Evolutionary conservation across 2,329 filamentous ascomycete species (phyloP).

Genomic region (Pyrenophora teres): DNA sequence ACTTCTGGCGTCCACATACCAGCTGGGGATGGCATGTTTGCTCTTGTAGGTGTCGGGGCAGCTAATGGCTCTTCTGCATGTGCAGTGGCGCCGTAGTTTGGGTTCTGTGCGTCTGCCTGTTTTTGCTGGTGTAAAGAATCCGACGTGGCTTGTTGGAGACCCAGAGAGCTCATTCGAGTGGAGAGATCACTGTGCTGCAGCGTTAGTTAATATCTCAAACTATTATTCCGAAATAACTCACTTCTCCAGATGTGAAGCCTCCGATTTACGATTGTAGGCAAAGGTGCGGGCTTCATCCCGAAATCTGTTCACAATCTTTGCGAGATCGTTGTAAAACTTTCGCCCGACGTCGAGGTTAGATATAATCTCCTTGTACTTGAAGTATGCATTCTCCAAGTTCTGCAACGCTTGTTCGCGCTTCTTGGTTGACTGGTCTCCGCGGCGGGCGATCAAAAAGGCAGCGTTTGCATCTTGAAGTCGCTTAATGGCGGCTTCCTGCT

Average conservation of each 20-base stretch:
- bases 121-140: conserved; percentile 52
- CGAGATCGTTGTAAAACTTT: conserved; percentile 97
- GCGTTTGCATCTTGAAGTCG: conserved; percentile 76
- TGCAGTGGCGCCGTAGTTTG: conserved; percentile 58
- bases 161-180: conserved; percentile 64
- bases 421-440: conserved; percentile 66
- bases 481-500: conserved; percentile 73
- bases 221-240: conserved; percentile 49
- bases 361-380: conserved; percentile 95
- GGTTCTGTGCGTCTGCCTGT: conserved; percentile 59
- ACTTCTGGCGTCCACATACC: conserved; percentile 79
- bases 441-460: conserved; percentile 74
- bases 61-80: conserved; percentile 61
- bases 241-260: conserved; percentile 79
- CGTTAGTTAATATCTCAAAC: conserved; percentile 14
- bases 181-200: conserved; percentile 56
- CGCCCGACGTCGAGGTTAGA: conserved; percentile 87
- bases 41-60: conserved; percentile 49
- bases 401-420: conserved; percentile 89
- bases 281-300: conserved; percentile 79
- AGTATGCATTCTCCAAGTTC: conserved; percentile 85
- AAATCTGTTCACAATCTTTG: conserved; percentile 83
- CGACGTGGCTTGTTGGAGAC: conserved; percentile 53
- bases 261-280: conserved; percentile 77
- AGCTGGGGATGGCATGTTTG: conserved; percentile 47